Conservation (phyloP, 371 early-diverging fungal genomes). For the Rozella allomycis region DNA sequence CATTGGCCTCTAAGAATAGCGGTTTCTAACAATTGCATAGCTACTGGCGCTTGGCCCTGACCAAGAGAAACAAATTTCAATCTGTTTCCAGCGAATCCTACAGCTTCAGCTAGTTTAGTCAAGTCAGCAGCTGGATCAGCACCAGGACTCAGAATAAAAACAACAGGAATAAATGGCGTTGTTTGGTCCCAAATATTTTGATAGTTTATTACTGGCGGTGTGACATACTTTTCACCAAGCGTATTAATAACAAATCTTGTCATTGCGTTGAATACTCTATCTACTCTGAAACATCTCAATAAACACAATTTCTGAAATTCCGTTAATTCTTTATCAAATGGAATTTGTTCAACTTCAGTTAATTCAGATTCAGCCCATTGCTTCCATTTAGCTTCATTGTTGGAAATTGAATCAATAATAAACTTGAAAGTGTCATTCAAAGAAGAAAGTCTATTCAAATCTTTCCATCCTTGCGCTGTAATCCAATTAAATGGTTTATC, state of each 20-base stretch:
- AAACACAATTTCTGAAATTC: constrained; percentile 31
- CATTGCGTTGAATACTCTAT: constrained; percentile 32
- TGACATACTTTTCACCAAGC: constrained; percentile 35
- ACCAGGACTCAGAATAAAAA: constrained; percentile 34
- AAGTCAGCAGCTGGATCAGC: constrained; percentile 35
- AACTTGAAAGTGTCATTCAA: constrained; percentile 14
- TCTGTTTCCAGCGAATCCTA: constrained; percentile 28
- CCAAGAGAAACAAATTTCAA: constrained; percentile 35
- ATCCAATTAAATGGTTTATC: constrained; percentile 26
- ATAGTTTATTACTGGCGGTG: constrained; percentile 37
- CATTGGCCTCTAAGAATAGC: constrained; percentile 35
- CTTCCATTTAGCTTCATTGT: constrained; percentile 16
- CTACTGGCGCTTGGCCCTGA: constrained; percentile 38
- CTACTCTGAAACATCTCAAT: constrained; percentile 28
- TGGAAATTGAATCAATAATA: constrained; percentile 12
- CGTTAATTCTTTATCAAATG: constrained; percentile 14
- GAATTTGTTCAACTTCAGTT: constrained; percentile 20
- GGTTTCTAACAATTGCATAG: constrained; percentile 31
- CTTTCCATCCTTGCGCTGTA: constrained; percentile 31
- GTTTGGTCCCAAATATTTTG: constrained; percentile 35
- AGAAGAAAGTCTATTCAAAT: constrained; percentile 14
- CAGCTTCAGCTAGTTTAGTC: constrained; percentile 28
- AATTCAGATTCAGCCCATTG: constrained; percentile 22
- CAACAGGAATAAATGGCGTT: constrained; percentile 29
- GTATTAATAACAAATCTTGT: constrained; percentile 29